Conservation (phyloP, 192 early-diverging fungal species). For the Phlyctochytrium bullatum region DNA sequence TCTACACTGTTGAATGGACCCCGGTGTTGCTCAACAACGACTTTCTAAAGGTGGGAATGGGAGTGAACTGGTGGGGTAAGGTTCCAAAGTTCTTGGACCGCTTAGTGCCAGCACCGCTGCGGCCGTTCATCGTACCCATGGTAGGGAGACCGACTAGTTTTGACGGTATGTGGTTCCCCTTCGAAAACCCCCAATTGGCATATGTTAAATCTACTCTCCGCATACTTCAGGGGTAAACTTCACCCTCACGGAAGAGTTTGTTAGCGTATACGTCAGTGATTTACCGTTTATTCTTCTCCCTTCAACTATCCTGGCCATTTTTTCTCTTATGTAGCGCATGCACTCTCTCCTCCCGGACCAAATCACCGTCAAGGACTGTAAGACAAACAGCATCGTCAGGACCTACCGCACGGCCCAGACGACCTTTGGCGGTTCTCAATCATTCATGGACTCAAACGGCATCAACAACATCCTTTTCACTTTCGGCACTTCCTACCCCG, state of each 20-base stretch:
- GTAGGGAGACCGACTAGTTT: not conserved
- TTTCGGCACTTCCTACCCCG: constrained; percentile 26
- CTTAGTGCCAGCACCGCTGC: not conserved
- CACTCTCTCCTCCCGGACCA: constrained; percentile 36
- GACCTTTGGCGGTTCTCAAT: constrained; percentile 18
- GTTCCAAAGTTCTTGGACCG: not conserved
- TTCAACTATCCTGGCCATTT: not conserved
- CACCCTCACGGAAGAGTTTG: constrained; percentile 33
- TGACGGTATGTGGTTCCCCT: constrained; percentile 5
- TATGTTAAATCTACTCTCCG: not conserved
- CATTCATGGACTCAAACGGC: constrained; percentile 13
- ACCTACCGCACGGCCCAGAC: constrained; percentile 12
- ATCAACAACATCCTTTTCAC: constrained; percentile 24
- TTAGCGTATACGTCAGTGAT: constrained; percentile 17
- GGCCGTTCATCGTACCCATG: not conserved
- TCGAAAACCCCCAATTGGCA: not conserved
- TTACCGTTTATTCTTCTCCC: not conserved
- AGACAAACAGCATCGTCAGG: constrained; percentile 7
- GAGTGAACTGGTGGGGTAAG: constrained; percentile 30
- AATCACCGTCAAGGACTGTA: constrained; percentile 21
- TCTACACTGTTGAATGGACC: constrained; percentile 41
- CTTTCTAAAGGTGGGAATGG: constrained; percentile 18
- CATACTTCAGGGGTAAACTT: constrained; percentile 13
- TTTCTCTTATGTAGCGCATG: constrained; percentile 7
- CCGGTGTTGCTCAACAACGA: constrained; percentile 33